Percentiles rank a stretch among this genome's conserved stretches.
Conservation (phyloP, 2,329 filamentous ascomycete species). For the Oidium heveae region DNA sequence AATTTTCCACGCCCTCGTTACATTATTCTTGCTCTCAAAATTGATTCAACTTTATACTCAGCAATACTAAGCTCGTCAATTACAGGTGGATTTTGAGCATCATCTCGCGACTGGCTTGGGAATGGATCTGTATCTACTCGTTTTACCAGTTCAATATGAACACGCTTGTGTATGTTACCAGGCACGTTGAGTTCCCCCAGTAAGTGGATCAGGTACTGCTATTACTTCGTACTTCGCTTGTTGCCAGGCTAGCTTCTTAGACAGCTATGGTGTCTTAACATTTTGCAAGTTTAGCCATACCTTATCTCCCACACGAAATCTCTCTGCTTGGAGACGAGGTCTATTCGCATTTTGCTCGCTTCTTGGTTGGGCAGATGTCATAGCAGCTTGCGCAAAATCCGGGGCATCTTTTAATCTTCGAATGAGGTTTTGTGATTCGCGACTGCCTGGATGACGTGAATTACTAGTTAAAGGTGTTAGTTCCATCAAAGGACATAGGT, state of each 20-base stretch:
- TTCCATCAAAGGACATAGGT: neutral
- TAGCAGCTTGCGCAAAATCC: too few species aligned
- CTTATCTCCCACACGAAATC: neutral
- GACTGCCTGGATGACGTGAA: neutral
- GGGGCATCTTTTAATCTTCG: neutral
- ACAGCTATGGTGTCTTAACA: neutral
- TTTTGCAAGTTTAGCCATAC: too few species aligned
- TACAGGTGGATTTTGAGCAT: neutral
- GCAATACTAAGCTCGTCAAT: neutral
- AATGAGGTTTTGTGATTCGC: neutral
- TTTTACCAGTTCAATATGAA: too few species aligned
- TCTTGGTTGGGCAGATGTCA: neutral
- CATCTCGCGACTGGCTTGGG: neutral
- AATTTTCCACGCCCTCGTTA: neutral
- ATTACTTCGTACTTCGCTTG: too few species aligned
- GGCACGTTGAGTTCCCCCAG: too few species aligned
- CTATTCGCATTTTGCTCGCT: neutral
- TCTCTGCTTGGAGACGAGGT: neutral
- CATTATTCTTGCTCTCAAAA: neutral
- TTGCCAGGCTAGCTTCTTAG: too few species aligned
- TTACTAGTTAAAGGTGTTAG: too few species aligned
- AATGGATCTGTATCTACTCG: neutral
- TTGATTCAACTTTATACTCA: neutral
- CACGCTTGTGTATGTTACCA: too few species aligned
- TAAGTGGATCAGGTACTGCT: too few species aligned